Conservation (phyloP, 805 yeast genomes). For the Jamesozyma jinghongensis region DNA sequence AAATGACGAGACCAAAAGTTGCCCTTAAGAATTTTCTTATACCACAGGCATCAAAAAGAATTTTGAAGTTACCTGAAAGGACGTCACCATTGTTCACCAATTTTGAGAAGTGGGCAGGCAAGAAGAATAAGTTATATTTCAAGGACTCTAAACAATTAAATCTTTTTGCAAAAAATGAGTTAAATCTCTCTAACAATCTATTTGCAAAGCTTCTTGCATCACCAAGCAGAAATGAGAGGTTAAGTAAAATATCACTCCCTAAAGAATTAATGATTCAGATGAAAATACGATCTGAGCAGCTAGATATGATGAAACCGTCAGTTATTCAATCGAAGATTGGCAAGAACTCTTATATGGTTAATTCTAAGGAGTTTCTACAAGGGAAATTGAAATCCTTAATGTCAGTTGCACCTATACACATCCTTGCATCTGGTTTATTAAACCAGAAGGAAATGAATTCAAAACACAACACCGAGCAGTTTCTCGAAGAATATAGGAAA, state of each 20-base stretch:
- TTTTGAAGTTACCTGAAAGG: conserved; percentile 1
- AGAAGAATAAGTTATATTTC: conserved; percentile 16
- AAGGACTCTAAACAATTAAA: neutral
- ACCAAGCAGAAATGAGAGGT: conserved; percentile 36
- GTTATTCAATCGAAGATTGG: conserved; percentile 8
- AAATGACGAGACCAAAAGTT: neutral
- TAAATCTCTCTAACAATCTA: conserved; percentile 26
- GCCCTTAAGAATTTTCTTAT: neutral
- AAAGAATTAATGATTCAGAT: conserved; percentile 32
- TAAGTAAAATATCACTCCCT: conserved; percentile 33
- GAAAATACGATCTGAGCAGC: conserved; percentile 15
- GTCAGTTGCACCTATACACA: conserved; percentile 1
- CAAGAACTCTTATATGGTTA: conserved; percentile 22
- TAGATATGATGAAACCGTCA: conserved; percentile 1
- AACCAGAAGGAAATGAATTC: too few species aligned
- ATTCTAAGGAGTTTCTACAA: conserved; percentile 7
- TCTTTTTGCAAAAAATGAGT: neutral
- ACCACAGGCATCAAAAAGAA: neutral
- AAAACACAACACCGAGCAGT: neutral
- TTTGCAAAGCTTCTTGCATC: conserved; percentile 35
- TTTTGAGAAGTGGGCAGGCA: conserved; percentile 31
- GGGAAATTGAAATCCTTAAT: conserved; percentile 1
- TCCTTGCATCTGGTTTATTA: neutral
- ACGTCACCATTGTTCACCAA: conserved; percentile 15
- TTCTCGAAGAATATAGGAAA: neutral